These are phyloP conservation scores for Colletotrichum limetticola DNA, from an alignment of 2,329 filamentous ascomycete species.

Conservation along the genomic window DNA sequence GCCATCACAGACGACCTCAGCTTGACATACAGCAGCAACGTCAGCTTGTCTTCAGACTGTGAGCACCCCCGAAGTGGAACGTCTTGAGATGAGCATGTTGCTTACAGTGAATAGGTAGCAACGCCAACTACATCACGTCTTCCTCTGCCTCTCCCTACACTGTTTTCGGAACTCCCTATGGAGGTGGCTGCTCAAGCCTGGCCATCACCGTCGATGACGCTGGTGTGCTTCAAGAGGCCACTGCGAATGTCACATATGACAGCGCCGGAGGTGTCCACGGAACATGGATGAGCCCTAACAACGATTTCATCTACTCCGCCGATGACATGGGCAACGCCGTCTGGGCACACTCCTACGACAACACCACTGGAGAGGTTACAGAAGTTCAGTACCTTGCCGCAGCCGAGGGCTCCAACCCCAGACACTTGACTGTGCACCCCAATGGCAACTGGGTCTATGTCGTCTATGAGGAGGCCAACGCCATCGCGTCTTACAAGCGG, in stretches of 20 bases:
- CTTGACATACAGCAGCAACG: constrained; percentile 22
- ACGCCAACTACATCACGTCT: constrained; percentile 37
- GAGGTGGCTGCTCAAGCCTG: constrained; percentile 36
- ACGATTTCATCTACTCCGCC: constrained; percentile 43
- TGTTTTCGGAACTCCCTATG: constrained; percentile 39
- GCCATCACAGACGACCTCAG: constrained; percentile 22
- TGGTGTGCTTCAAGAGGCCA: constrained; percentile 29
- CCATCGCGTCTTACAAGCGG: constrained; percentile 40
- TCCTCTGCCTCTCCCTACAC: constrained; percentile 35
- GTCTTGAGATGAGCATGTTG: no score
- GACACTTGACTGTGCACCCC: constrained; percentile 43
- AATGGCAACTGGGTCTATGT: constrained; percentile 42
- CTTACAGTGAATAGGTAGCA: constrained; percentile 4
- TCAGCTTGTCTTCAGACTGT: constrained; percentile 31
- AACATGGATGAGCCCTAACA: constrained; percentile 34
- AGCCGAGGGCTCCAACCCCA: constrained; percentile 37
- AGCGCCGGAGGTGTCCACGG: constrained; percentile 41
- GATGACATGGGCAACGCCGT: constrained; percentile 45
- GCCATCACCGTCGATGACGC: constrained; percentile 38
- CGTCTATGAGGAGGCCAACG: constrained; percentile 40
- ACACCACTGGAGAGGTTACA: constrained; percentile 33
- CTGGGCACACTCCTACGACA: constrained; percentile 42
- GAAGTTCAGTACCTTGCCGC: constrained; percentile 37
- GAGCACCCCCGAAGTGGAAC: not conserved
- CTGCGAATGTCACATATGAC: constrained; percentile 38